phyloP scores from a whole-genome alignment of 23 red algal genomes.

The Gracilaria domingensis region DNA sequence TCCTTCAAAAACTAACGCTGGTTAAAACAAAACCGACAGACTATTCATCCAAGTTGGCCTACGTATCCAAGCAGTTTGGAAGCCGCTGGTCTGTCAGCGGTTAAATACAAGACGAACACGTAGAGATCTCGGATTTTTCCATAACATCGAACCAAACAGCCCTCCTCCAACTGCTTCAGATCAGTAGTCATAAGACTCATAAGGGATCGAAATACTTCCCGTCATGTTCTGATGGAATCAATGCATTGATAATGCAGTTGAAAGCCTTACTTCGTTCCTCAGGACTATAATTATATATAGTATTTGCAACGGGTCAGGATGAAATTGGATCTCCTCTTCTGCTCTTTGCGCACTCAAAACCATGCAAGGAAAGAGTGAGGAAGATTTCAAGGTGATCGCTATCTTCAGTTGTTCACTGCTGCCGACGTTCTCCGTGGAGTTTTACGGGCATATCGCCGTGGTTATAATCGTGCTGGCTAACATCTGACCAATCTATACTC shows the following conservation, averaged over 20 bases:
- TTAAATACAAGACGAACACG: no score
- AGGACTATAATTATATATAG: not conserved
- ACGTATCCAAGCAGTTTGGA: no score
- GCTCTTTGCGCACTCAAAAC: not conserved
- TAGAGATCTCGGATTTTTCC: no score
- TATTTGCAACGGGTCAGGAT: not conserved
- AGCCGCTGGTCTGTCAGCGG: no score
- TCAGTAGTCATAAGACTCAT: not conserved
- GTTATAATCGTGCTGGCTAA: conserved; percentile 20
- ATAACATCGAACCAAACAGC: not conserved
- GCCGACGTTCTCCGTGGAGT: not conserved
- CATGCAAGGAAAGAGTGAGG: not conserved
- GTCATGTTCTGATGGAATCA: not conserved
- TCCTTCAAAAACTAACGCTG: no score
- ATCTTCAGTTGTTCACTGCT: not conserved
- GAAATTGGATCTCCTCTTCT: not conserved
- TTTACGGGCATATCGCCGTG: not conserved
- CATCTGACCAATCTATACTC: not conserved
- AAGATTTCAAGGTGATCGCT: not conserved
- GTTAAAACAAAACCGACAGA: no score
- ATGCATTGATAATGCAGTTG: not conserved
- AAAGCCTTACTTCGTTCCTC: not conserved
- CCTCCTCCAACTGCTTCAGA: conserved; percentile 8
- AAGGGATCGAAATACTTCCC: conserved; percentile 1
- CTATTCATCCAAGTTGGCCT: no score